Base-by-base conservation (phyloP, 2,329 filamentous ascomycete genomes). In the Botrytis fabae region DNA sequence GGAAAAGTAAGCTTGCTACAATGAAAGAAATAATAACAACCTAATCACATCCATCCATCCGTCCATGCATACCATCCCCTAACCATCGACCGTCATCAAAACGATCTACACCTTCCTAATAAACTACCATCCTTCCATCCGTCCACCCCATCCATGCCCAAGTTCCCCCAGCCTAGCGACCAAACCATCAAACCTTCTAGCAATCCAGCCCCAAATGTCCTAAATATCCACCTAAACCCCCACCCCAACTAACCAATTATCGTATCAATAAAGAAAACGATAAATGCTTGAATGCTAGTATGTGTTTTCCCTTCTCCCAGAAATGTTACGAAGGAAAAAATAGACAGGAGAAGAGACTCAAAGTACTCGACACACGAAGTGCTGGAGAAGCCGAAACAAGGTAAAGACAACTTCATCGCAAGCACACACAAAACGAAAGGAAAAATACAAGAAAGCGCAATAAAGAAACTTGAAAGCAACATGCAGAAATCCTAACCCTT, bases 161-260 rank as follows among this genome's bases (percentile, higher is more conserved):
- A 71, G 25, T 71, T 44, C 38, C 70, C 61, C 59, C 44, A 66
- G 60, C 59, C 69, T 46, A 65, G 46, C 61, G 35, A 54, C 20
- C 70, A 66, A 65, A 51, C 25, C 44, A 66, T 32, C 60, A 71
- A 71, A 66, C 44, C 60, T 63, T 70, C 69, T 70, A 70, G 57
- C 69, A 61, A 46, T 57, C 68, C 68, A 62, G 28, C 57, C 16
- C 57, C 69, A 32, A 62, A 70, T 70, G 69, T 70, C 57, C 69
- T 70, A 62, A 70, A 70, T 63, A 63, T 46, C 69, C 57, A 44
- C 57, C 69, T 70, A 28, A 32, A 61, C 68, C 51, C 48, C 35
- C n/a, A 72, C 35, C 60, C 70, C 68, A 68, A 72, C 70, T 72
- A 72, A 68, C 70, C 70, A 68, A 72, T 44, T 28, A 60, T 63